Conservation (phyloP, 805 yeast genomes). For the Candida maltosa region DNA sequence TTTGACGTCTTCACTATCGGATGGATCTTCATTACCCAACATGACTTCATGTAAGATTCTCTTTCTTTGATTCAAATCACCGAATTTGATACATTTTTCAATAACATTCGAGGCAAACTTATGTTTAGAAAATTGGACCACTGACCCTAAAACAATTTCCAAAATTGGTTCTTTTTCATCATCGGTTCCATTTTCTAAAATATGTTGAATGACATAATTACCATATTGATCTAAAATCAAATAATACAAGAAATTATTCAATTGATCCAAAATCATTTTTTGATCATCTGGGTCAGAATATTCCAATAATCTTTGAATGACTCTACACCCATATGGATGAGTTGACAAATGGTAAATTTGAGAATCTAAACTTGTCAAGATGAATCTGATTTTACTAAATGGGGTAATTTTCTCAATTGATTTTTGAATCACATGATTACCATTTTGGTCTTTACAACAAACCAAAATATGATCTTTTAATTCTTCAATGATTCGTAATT, state of each 20-base stretch:
- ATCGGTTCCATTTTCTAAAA: constrained; percentile 75
- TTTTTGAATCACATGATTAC: constrained; percentile 96
- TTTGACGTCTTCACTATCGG: constrained; percentile 41
- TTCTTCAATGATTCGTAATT: constrained; percentile 67
- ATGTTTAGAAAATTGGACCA: constrained; percentile 86
- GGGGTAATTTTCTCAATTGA: constrained; percentile 80
- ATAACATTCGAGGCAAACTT: constrained; percentile 97
- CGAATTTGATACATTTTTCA: constrained; percentile 84
- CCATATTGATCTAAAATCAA: constrained; percentile 96
- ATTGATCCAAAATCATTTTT: constrained; percentile 61
- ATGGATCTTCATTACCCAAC: constrained; percentile 46
- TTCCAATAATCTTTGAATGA: constrained; percentile 88
- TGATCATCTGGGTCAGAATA: constrained; percentile 67
- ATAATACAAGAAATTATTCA: constrained; percentile 67
- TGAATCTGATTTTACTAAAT: constrained; percentile 62
- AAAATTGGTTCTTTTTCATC: constrained; percentile 62
- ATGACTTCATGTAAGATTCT: constrained; percentile 65
- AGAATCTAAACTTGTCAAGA: constrained; percentile 65
- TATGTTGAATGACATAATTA: constrained; percentile 95
- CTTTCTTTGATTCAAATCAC: constrained; percentile 59
- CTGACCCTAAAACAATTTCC: constrained; percentile 63
- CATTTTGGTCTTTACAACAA: constrained; percentile 84
- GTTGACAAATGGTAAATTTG: constrained; percentile 83
- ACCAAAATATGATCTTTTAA: constrained; percentile 60
- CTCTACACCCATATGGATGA: constrained; percentile 97